Evolutionary conservation across 2,329 filamentous ascomycete genomes (phyloP).

Genomic region (Rhynchosporium graminicola): DNA sequence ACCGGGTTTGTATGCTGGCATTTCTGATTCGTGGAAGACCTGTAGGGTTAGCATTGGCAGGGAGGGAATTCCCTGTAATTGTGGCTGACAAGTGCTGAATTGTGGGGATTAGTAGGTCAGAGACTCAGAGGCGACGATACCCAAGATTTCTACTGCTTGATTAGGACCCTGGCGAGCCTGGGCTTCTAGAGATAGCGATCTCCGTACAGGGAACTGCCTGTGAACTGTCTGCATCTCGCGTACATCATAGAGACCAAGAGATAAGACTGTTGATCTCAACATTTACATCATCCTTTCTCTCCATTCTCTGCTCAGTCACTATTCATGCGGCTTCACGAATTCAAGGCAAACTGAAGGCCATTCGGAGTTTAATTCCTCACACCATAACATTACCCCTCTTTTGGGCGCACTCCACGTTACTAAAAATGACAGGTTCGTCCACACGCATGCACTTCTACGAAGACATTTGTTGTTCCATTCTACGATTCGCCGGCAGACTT

Average conservation of each 20-base stretch:
- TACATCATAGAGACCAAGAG: not conserved
- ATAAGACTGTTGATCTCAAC: slow-evolving; percentile 5
- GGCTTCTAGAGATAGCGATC: slow-evolving; percentile 9
- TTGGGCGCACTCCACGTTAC: slow-evolving; percentile 11
- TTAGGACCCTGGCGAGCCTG: not conserved
- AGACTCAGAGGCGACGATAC: not conserved
- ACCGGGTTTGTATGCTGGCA: not conserved
- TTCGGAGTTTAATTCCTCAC: slow-evolving; percentile 3
- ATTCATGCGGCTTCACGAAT: too few species aligned
- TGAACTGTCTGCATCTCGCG: slow-evolving; percentile 3
- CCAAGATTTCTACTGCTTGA: not conserved
- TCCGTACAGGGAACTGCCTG: not conserved
- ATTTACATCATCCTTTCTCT: not conserved
- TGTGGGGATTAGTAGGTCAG: slow-evolving; percentile 1
- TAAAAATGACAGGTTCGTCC: not conserved
- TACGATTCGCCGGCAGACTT: slow-evolving; percentile 15
- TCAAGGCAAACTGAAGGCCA: not conserved
- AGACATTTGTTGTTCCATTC: slow-evolving; percentile 2
- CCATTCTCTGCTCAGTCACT: not conserved
- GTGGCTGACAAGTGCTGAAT: not conserved
- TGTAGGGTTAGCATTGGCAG: not conserved
- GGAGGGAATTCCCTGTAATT: not conserved
- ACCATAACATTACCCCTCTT: slow-evolving; percentile 11
- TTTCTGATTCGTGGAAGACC: slow-evolving; percentile 2
- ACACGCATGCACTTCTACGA: not conserved